Evolutionary conservation across 345 rosid species (phyloP).

Genomic region (Cardamine resedifolia): DNA sequence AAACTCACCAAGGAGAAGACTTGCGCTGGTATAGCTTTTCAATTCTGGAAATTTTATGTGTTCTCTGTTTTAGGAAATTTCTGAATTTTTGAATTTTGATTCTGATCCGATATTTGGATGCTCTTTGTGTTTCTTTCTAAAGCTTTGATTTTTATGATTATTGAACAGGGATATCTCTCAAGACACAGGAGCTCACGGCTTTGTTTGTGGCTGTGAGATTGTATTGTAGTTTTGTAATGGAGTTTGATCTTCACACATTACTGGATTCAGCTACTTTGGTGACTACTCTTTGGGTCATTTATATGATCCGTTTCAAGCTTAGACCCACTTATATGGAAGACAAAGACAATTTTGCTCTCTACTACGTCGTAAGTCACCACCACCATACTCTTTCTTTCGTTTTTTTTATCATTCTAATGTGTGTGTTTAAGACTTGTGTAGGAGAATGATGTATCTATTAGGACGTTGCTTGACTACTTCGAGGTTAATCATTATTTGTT

Average conservation of each 20-base stretch:
- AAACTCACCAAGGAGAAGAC: conserved; percentile 88
- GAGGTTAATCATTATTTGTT: neutral
- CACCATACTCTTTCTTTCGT: neutral
- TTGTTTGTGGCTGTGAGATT: conserved; percentile 72
- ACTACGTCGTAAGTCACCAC: conserved; percentile 58
- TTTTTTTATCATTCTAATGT: neutral
- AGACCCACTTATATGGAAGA: conserved; percentile 80
- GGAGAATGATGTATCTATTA: neutral
- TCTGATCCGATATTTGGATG: neutral
- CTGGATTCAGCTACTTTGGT: conserved; percentile 76
- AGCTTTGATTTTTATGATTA: conserved; percentile 10
- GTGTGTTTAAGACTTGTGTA: neutral
- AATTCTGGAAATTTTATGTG: neutral
- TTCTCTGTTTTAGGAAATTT: neutral
- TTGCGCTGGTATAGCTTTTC: conserved; percentile 55
- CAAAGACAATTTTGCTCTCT: conserved; percentile 75
- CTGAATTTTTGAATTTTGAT: neutral
- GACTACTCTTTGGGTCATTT: conserved; percentile 88
- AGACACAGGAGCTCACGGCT: conserved; percentile 89
- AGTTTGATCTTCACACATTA: conserved; percentile 79
- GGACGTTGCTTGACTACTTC: neutral
- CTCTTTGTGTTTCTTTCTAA: neutral
- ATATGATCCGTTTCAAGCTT: conserved; percentile 83
- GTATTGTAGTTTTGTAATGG: conserved; percentile 92
- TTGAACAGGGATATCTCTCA: conserved; percentile 82